Evolutionary conservation across 768 basidiomycete genomes (phyloP), one percentile per base, ranked within the genome.

Genomic region (Russula ochroleuca): DNA sequence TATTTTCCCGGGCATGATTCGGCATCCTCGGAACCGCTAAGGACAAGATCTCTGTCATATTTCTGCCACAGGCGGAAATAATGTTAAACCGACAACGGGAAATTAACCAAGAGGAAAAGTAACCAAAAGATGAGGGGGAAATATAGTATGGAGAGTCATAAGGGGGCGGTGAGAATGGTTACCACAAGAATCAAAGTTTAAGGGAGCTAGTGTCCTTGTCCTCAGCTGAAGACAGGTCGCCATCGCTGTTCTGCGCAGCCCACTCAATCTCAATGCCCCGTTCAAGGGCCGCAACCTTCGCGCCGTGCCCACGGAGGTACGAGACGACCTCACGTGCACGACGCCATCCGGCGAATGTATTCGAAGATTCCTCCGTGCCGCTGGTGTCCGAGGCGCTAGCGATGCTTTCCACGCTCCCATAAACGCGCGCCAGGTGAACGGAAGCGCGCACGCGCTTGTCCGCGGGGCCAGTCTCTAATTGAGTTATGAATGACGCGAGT

Each of bases 261-360:
- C 92, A 94, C 40, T 85, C 86, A n/a, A 79, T 86, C 63, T 80
- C 75, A 1, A 78, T 76, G 62, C 77, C 76, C 61, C 78, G 70
- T 51, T 76, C 75, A 51, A 83, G 78, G 31, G 77, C 73, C 28
- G 78, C 78, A 69, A 94, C 81, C 74, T 83, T 86, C 50, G 90
- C 94, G 0, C 94, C 94, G 65, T 82, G 78, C 59, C 74, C 74
- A 72, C 80, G 81, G 75, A 96, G 75, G 72, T 88, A 95, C 48
- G 73, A 71, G 17, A 93, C 76, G 0, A 95, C 87, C 75, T 96
- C 94, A 45, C 75, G 75, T 45, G 85, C 88, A 70, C 75, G 76
- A 66, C 93, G 79, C 78, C 84, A 87, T 28, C 86, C 87, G 13
- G 63, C 19, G 28, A 68, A 70, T 58, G 70, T 69, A 31, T 63